Base-by-base conservation (phyloP, 2,329 filamentous ascomycete genomes). In the Microthyrium microscopicum region DNA sequence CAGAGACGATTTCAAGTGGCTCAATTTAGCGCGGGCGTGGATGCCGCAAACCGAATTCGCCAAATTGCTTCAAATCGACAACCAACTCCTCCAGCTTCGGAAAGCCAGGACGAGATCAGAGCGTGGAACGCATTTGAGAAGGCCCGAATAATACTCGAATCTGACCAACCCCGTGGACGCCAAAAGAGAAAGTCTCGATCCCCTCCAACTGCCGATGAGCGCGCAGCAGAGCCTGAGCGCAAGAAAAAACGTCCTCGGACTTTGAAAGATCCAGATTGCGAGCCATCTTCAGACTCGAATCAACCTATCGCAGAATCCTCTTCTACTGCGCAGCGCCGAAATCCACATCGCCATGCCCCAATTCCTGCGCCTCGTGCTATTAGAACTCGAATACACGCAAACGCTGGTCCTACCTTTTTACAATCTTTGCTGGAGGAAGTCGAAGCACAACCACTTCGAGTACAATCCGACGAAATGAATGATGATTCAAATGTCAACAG, bases 111-210 rank as follows among this genome's bases (percentile, higher is more conserved):
- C 44, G 84, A 92, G 53, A 66, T 77, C 34, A 68, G 74, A 37
- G 83, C 87, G 4, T 94, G 87, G 89, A 82, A 84, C 40, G 83
- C 80, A 15, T 76, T 95, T 41, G 85, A 94, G 44, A 80, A 77
- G 51, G 84, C 81, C 27, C 70, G 82, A 41, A 77, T 85, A 39
- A 66, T 70, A 13, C 68, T 78, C 41, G 64, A 60, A 40, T 54
- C 42, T 51, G 44, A 44, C 6, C 40, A 34, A 3, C 38, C 45
- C 21, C 32, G 41, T 20, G 17, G 36, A 64, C 16, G 51, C 57
- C 29, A 52, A 57, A 84, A 93, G 57, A 73, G 84, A 33, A 89
- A 83, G 49, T 91, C 83, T 3, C n/a, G n/a, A n/a, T n/a, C n/a
- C n/a, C n/a, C n/a, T n/a, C 61, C 68, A 2, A 79, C 77, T 9